Percentiles rank a stretch among this genome's conserved stretches.
phyloP scores from a whole-genome alignment of 2,329 filamentous ascomycete genomes.

The Pseudogymnoascus verrucosus region DNA sequence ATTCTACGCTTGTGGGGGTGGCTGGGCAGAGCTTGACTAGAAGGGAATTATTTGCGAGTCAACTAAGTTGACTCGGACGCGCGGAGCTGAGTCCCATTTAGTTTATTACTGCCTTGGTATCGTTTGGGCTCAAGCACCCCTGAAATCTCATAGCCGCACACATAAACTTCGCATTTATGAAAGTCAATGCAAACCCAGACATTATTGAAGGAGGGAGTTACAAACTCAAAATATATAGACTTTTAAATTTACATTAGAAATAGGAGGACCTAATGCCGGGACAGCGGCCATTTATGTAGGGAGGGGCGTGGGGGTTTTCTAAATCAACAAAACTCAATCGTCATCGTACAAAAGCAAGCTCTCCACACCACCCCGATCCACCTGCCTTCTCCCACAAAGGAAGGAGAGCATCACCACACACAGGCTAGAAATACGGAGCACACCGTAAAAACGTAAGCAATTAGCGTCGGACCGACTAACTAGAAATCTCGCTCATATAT shows the following conservation, averaged over 20 bases:
- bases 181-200: not conserved
- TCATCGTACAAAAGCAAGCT: not conserved
- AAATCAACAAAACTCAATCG: not conserved
- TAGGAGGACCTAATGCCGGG: not conserved
- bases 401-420: not conserved
- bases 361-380: not conserved
- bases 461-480: not conserved
- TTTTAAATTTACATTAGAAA: not conserved
- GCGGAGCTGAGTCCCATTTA: not conserved
- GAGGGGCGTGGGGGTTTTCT: not conserved
- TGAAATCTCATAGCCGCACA: not conserved
- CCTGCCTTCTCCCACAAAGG: not conserved
- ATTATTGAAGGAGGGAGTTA: not conserved
- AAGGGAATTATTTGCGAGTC: not conserved
- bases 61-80: not conserved
- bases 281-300: not conserved
- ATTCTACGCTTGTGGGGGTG: not conserved
- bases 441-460: not conserved
- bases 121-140: not conserved
- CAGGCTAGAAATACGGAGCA: not conserved
- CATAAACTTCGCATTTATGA: not conserved
- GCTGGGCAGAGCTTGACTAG: not conserved
- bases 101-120: not conserved
- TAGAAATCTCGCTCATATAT: conserved; percentile 5
- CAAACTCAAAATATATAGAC: not conserved